phyloP scores from a whole-genome alignment of 345 rosid genomes.

The Brassica rapa region DNA sequence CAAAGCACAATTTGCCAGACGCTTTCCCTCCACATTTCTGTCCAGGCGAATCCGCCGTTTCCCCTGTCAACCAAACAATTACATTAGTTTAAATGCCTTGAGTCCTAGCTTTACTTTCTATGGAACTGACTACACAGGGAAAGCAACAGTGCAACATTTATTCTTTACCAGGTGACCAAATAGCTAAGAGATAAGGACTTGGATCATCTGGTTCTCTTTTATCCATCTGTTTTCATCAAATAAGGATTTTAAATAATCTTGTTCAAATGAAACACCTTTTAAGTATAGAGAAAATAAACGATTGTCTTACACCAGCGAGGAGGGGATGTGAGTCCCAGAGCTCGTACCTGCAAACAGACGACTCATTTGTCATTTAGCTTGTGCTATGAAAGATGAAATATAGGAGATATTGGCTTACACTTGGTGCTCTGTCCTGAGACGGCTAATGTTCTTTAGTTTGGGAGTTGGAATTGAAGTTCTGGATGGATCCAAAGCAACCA shows the following conservation, averaged over 20 bases:
- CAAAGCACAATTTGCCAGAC: constrained; percentile 59
- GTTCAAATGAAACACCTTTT: background rate
- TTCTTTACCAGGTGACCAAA: constrained; percentile 91
- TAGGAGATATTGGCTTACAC: constrained; percentile 67
- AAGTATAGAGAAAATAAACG: constrained; percentile 3
- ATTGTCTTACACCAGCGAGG: constrained; percentile 60
- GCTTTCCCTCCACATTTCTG: constrained; percentile 53
- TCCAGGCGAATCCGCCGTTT: constrained; percentile 76
- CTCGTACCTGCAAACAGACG: constrained; percentile 67
- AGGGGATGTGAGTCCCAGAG: constrained; percentile 93
- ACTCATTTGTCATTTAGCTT: constrained; percentile 25
- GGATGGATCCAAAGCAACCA: constrained; percentile 73
- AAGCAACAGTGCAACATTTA: constrained; percentile 3
- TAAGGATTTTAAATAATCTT: background rate
- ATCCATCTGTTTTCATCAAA: constrained; percentile 61
- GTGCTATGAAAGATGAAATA: constrained; percentile 11
- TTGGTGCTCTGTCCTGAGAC: constrained; percentile 89
- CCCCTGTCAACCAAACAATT: constrained; percentile 54
- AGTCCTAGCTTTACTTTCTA: constrained; percentile 17
- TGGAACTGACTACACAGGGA: background rate
- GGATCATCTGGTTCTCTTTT: constrained; percentile 84
- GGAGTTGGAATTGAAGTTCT: constrained; percentile 69
- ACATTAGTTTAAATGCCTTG: constrained; percentile 23
- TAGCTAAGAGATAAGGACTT: constrained; percentile 89
- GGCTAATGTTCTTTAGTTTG: constrained; percentile 75